Evolutionary conservation across 192 early-diverging fungal genomes (phyloP), one percentile per base, ranked within the genome.

Genomic region (Bifiguratus adelaidae): DNA sequence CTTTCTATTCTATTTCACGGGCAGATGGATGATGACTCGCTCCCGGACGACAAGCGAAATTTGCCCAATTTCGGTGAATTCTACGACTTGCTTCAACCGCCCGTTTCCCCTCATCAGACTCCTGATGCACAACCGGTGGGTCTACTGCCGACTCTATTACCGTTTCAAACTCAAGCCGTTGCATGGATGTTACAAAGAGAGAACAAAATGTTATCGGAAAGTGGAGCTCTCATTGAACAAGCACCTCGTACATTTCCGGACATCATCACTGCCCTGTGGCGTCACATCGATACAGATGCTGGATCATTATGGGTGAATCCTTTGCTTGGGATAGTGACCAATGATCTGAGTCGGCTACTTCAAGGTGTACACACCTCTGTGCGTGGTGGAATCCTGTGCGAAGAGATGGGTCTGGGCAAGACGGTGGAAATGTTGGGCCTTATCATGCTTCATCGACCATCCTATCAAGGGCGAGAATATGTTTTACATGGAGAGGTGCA

Each of bases 371-470:
- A n/a, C n/a, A n/a, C n/a, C n/a, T n/a, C n/a, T n/a, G n/a, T n/a
- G n/a, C n/a, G n/a, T n/a, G n/a, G n/a, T n/a, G n/a, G n/a, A n/a
- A n/a, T n/a, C n/a, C n/a, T n/a, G n/a, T n/a, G n/a, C n/a, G n/a
- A n/a, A 23, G 72, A 65, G 44, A 85, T 85, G 82, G 82, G 82
- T 18, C 48, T 85, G 6, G 82, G 82, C 7, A 85, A 85, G 41
- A 85, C 82, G 1, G 61, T 84, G 13, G 69, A 72, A 67, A 54
- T 79, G n/a, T 28, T 85, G 7, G 65, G 75, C 1, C 53, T 82
- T 23, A 76, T 85, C 8, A 40, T 74, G 4, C 35, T 67, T 0
- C 73, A 85, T 48, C 53, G 32, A 8, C 34, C 15, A 38, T 16
- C 21, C 42, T 18, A 0, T 13, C 40, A 3, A 30, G 4, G 21